phyloP scores from a whole-genome alignment of 73 alveolate genomes.

The Uronychia setigera region DNA sequence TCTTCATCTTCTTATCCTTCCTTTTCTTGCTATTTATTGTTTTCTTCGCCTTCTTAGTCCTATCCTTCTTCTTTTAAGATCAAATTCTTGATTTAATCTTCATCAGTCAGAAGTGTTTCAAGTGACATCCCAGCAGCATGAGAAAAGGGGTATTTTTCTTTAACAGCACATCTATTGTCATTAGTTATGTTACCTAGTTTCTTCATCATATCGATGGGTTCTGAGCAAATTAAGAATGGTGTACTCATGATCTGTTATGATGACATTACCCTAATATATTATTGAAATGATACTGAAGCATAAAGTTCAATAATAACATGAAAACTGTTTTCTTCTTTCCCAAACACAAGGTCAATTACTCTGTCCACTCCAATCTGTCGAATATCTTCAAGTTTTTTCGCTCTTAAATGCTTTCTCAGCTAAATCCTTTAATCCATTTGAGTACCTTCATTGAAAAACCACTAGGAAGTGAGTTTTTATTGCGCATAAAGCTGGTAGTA shows the following conservation, averaged over 20 bases:
- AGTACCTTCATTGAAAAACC: conserved; percentile 80
- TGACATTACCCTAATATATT: conserved; percentile 66
- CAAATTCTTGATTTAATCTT: conserved; percentile 55
- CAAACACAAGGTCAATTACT: conserved; percentile 82
- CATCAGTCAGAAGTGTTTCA: conserved; percentile 59
- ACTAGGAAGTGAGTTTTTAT: conserved; percentile 81
- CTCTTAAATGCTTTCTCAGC: conserved; percentile 84
- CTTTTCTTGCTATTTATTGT: conserved; percentile 12
- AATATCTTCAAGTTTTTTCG: conserved; percentile 71
- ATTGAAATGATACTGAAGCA: conserved; percentile 25
- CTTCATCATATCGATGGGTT: conserved; percentile 80
- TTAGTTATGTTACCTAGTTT: conserved; percentile 8
- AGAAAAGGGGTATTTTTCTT: conserved; percentile 85
- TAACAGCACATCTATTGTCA: conserved; percentile 55
- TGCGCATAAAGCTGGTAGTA: conserved; percentile 72
- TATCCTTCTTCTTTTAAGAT: conserved; percentile 32
- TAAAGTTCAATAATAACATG: conserved; percentile 84
- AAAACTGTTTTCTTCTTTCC: conserved; percentile 78
- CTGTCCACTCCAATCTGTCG: conserved; percentile 87
- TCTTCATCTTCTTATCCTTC: conserved; percentile 10
- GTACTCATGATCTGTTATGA: conserved; percentile 82
- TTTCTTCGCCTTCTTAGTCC: conserved; percentile 31
- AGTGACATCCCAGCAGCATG: conserved; percentile 76
- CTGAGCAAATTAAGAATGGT: conserved; percentile 74
- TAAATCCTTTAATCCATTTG: not conserved